These are phyloP conservation scores for Aspergillus affinis DNA, from an alignment of 495 filamentous ascomycete genomes.

Conservation along the genomic window DNA sequence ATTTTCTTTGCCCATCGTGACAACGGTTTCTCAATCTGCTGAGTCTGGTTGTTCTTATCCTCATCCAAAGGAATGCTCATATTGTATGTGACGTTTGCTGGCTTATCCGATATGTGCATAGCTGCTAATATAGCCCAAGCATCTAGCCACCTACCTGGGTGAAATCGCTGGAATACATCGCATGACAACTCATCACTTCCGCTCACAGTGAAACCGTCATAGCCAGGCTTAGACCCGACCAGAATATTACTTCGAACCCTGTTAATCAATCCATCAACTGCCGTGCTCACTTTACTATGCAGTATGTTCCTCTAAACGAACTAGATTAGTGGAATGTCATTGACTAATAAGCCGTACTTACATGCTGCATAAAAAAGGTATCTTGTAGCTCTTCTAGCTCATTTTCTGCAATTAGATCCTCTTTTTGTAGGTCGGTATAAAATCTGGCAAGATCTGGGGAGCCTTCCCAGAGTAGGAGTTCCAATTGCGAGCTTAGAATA, in stretches of 20 bases:
- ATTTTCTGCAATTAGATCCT: not conserved
- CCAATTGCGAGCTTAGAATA: conserved; percentile 1
- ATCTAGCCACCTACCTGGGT: conserved; percentile 2
- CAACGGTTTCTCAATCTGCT: not conserved
- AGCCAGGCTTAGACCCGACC: not conserved
- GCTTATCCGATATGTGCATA: conserved; percentile 13
- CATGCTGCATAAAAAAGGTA: not conserved
- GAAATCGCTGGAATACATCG: conserved; percentile 4
- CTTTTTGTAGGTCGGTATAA: not conserved
- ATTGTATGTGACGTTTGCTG: conserved; percentile 1
- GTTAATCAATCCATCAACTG: not conserved
- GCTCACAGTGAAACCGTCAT: conserved; percentile 1
- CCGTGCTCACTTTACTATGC: not conserved
- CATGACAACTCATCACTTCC: conserved; percentile 5
- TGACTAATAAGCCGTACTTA: not conserved
- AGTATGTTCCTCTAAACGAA: not conserved
- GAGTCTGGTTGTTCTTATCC: conserved; percentile 3
- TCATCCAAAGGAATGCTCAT: conserved; percentile 8
- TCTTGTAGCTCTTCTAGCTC: not conserved
- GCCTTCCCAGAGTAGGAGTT: not conserved
- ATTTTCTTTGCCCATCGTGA: not conserved
- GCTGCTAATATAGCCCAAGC: conserved; percentile 4
- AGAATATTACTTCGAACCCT: not conserved
- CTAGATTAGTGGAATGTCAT: not conserved
- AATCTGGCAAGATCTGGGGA: not conserved